Conservation (phyloP, 192 early-diverging fungal species). For the Powellomyces hirtus region DNA sequence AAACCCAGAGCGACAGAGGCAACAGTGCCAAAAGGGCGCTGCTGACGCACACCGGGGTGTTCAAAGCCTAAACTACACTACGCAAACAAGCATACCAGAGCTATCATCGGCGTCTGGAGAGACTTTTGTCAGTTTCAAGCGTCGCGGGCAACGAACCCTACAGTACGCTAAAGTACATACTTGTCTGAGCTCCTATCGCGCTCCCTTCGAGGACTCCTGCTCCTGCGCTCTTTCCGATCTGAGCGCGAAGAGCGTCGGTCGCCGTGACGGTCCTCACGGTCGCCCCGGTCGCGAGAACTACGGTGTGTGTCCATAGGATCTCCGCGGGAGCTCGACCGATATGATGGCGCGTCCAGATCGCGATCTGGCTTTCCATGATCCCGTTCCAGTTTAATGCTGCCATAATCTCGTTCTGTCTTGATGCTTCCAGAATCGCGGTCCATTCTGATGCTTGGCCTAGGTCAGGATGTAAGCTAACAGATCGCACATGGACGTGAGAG, state of each 20-base stretch:
- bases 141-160: too few species aligned
- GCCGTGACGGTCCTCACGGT: not conserved
- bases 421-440: not conserved
- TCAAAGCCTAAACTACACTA: too few species aligned
- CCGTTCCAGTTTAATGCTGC: not conserved
- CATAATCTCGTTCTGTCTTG: not conserved
- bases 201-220: constrained; percentile 1
- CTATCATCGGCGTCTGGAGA: too few species aligned
- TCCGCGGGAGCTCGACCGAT: not conserved
- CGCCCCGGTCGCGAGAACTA: not conserved
- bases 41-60: too few species aligned
- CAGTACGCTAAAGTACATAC: not conserved
- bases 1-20: too few species aligned
- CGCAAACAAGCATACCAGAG: too few species aligned
- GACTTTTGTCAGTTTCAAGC: too few species aligned
- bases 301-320: not conserved
- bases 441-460: not conserved
- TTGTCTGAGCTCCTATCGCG: not conserved
- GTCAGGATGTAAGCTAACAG: not conserved
- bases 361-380: not conserved
- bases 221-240: not conserved
- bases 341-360: too few species aligned
- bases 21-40: too few species aligned
- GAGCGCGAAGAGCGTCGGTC: not conserved
- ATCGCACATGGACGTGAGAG: not conserved